These are phyloP conservation scores for Globisporangium lucens DNA, from an alignment of 352 stramenopile genomes.

Conservation along the genomic window DNA sequence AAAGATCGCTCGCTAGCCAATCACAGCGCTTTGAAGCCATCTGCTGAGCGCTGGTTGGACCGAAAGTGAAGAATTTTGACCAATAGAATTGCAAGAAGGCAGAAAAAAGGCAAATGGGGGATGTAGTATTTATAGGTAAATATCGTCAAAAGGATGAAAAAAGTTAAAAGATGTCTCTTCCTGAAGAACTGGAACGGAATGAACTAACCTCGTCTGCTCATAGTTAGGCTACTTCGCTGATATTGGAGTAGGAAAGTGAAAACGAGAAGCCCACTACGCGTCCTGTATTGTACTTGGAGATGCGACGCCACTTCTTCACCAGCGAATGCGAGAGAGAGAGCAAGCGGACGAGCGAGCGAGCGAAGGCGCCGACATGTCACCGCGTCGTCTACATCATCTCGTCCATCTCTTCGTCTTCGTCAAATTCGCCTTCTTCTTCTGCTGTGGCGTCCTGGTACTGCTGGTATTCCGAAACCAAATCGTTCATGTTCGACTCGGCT, in stretches of 20 bases:
- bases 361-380: constrained; percentile 11
- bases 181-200: constrained; percentile 37
- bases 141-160: constrained; percentile 60
- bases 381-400: constrained; percentile 88
- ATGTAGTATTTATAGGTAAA: constrained; percentile 41
- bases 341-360: constrained; percentile 6
- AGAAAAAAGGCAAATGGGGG: constrained; percentile 19
- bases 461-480: constrained; percentile 99
- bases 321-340: constrained; percentile 36
- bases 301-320: constrained; percentile 23
- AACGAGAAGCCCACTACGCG: constrained; percentile 33
- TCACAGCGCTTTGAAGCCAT: constrained; percentile 7
- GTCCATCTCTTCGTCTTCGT: constrained; percentile 94
- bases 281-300: constrained; percentile 57
- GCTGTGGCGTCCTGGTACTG: constrained; percentile 99
- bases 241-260: constrained; percentile 24
- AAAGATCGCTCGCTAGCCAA: constrained; percentile 14
- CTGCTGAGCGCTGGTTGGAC: background rate
- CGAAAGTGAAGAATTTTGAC: constrained; percentile 1
- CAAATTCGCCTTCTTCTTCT: constrained; percentile 98
- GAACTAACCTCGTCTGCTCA: constrained; percentile 58
- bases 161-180: constrained; percentile 56
- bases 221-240: constrained; percentile 60
- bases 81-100: constrained; percentile 13
- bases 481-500: constrained; percentile 99